phyloP scores from a whole-genome alignment of 2,329 filamentous ascomycete species.

The Biscogniauxia mediterranea region DNA sequence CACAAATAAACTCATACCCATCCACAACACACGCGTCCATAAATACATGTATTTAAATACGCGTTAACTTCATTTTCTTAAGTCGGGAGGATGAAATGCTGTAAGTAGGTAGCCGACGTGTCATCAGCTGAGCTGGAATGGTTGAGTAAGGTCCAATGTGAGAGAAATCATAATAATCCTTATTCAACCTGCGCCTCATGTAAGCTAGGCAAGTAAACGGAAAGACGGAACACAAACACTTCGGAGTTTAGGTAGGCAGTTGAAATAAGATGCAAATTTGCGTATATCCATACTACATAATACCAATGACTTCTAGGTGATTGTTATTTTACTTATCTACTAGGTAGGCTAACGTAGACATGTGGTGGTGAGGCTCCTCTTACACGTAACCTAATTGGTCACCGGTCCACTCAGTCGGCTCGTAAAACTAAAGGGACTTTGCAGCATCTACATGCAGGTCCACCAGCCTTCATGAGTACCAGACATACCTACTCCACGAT shows the following conservation, averaged over 20 bases:
- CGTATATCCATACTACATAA: too few species aligned
- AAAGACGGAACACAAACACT: neutral
- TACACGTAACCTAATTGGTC: neutral
- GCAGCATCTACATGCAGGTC: neutral
- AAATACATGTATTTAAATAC: neutral
- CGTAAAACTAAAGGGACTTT: neutral
- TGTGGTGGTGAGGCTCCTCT: neutral
- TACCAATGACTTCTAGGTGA: too few species aligned
- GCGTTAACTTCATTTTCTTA: neutral
- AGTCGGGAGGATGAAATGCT: neutral
- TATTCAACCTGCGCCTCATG: neutral
- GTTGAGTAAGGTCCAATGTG: neutral
- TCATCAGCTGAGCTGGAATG: neutral
- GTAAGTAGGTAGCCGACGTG: neutral
- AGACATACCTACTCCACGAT: neutral
- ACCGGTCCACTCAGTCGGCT: neutral
- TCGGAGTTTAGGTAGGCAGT: neutral
- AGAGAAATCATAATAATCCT: neutral
- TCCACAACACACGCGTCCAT: too few species aligned
- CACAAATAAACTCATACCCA: too few species aligned
- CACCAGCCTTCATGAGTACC: neutral
- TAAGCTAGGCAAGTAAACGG: neutral
- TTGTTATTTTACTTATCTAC: too few species aligned
- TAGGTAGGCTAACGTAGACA: too few species aligned
- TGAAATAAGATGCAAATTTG: neutral